Conservation (phyloP, 805 yeast genomes). For the Yarrowia divulgata region DNA sequence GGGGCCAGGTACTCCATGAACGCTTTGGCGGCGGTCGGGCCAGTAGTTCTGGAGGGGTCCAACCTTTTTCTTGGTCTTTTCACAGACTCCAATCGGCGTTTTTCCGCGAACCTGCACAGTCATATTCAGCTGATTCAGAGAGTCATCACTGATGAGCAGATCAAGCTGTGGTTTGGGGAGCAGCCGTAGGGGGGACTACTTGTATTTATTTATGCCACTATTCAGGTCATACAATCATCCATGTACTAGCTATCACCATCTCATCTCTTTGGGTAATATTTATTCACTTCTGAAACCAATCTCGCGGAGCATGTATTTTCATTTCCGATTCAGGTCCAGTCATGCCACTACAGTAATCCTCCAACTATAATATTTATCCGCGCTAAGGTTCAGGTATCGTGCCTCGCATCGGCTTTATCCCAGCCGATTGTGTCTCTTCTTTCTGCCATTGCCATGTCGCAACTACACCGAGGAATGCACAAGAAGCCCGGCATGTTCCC, state of each 20-base stretch:
- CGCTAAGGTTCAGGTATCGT: slow-evolving; percentile 8
- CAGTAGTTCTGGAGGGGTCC: slow-evolving; percentile 7
- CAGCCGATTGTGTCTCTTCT: background rate
- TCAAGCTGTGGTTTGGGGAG: slow-evolving; percentile 16
- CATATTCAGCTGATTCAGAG: slow-evolving; percentile 25
- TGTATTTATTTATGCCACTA: background rate
- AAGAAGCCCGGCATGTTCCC: slow-evolving; percentile 29
- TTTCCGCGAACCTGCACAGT: slow-evolving; percentile 7
- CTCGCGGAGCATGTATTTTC: no score
- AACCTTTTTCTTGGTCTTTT: slow-evolving; percentile 5
- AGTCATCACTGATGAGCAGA: slow-evolving; percentile 10
- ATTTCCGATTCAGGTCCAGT: background rate
- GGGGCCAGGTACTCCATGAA: background rate
- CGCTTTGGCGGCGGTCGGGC: background rate
- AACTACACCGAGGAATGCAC: slow-evolving; percentile 31
- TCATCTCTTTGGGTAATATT: no score
- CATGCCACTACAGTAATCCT: background rate
- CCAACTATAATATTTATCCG: slow-evolving; percentile 4
- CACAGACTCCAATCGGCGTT: background rate
- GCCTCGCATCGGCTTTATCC: slow-evolving; percentile 17
- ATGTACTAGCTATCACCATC: no score
- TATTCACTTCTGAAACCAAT: no score
- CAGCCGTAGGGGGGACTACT: background rate
- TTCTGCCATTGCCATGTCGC: slow-evolving; percentile 10
- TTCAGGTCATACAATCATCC: no score